Percentiles rank a stretch among this genome's conserved stretches.
These are phyloP conservation scores for Capsicum rhomboideum DNA, from an alignment of 257 asterid genomes.

Conservation along the genomic window DNA sequence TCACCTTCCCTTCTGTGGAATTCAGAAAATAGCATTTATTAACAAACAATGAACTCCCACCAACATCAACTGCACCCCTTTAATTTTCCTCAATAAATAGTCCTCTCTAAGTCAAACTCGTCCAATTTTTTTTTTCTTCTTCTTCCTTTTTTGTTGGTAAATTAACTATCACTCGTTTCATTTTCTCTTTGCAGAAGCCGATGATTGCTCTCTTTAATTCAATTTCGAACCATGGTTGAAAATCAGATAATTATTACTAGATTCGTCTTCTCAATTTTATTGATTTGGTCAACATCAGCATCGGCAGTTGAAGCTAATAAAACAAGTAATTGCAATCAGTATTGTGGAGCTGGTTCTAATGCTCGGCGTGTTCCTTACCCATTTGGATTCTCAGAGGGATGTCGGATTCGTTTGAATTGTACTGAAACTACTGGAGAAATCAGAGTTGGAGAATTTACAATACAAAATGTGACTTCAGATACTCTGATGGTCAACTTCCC, in stretches of 20 bases:
- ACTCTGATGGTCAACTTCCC: conserved; percentile 35
- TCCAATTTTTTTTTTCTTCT: background rate
- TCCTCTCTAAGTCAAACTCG: conserved; percentile 21
- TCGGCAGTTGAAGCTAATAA: conserved; percentile 7
- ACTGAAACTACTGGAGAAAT: conserved; percentile 10
- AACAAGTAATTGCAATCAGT: conserved; percentile 14
- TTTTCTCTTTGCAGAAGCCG: background rate
- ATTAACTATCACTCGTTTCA: background rate
- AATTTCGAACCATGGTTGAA: background rate
- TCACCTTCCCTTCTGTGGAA: background rate
- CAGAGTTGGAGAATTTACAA: conserved; percentile 27
- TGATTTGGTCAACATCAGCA: conserved; percentile 7
- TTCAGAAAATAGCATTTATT: conserved; percentile 24
- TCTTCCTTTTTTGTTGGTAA: background rate
- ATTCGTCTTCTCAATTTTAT: conserved; percentile 10
- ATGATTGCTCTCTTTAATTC: background rate
- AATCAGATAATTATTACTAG: conserved; percentile 5
- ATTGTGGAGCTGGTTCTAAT: conserved; percentile 15
- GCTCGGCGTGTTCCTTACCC: conserved; percentile 34
- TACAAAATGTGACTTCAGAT: conserved; percentile 45
- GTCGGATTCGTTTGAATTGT: conserved; percentile 42
- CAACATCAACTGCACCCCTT: conserved; percentile 29
- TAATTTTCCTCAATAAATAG: conserved; percentile 17
- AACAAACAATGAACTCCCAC: conserved; percentile 14
- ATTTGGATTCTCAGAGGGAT: conserved; percentile 53